Evolutionary conservation across 495 filamentous ascomycete genomes (phyloP), one percentile per base, ranked within the genome.

Genomic region (Xylaria flabelliformis): DNA sequence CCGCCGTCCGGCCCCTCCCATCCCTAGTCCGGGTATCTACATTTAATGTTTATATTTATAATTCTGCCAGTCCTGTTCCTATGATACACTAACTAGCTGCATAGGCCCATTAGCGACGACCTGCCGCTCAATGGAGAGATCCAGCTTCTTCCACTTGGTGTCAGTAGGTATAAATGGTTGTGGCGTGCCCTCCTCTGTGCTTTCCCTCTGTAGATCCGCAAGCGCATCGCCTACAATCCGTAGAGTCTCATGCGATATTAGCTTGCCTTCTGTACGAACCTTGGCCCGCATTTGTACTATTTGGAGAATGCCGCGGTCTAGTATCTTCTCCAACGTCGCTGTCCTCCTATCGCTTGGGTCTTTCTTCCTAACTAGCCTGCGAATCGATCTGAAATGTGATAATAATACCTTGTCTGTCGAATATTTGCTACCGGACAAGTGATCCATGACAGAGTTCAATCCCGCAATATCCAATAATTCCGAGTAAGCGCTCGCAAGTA

Each of bases 401-500:
- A 79, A 58, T 46, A 81, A 77, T 4, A 39, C 62, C 19, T 32
- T 71, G 29, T 85, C 77, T 5, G 80, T 78, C 34, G 72, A 59
- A 66, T 80, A 78, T 15, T 69, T 41, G 73, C 79, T 82, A 36
- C 50, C 44, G 17, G 77, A 64, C 6, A 79, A 74, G 61, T 71
- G 76, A 7, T 72, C 64, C n/a, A 84, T 41, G 5, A 82, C 76
- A 32, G 75, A 71, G 2, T 74, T 69, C 55, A 87, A 76, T 29
- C 79, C 80, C 15, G 63, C 70, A 7, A 74, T 41, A 68, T 86
- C 80, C 13, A 74, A 67, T 7, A 85, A 71, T 19, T 70, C 48
- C 15, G 82, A 73, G 63, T 84, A 86, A 21, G 77, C 77, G n/a
- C 46, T 71, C 12, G 87, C 73, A 51, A 85, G 72, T 58, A 80